These are phyloP conservation scores for Phylloporus rhodoxanthus DNA, from an alignment of 768 basidiomycete genomes.

Conservation along the genomic window DNA sequence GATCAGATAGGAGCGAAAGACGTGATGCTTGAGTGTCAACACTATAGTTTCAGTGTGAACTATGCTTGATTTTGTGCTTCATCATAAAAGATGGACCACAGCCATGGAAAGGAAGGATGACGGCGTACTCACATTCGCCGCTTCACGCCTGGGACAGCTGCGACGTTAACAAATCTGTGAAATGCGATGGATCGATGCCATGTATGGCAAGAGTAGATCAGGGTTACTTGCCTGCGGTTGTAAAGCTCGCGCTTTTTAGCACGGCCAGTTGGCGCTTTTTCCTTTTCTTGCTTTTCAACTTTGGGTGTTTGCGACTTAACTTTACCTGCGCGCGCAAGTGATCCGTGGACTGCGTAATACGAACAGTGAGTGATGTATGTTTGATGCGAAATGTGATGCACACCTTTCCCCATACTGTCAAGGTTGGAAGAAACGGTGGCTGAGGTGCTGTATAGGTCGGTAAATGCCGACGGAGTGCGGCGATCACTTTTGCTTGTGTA, in stretches of 20 bases:
- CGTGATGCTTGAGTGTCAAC: constrained; percentile 84
- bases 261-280: constrained; percentile 93
- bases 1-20: constrained; percentile 99
- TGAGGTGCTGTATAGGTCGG: constrained; percentile 38
- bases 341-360: constrained; percentile 78
- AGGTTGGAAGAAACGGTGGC: constrained; percentile 34
- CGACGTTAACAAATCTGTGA: constrained; percentile 84
- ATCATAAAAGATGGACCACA: constrained; percentile 11
- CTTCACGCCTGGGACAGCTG: constrained; percentile 81
- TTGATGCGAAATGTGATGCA: constrained; percentile 3
- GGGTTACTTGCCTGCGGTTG: constrained; percentile 75
- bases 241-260: constrained; percentile 94
- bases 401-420: constrained; percentile 72
- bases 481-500: too few species aligned
- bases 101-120: constrained; percentile 31
- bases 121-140: constrained; percentile 82
- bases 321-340: constrained; percentile 98
- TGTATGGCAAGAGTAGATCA: neutral
- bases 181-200: neutral
- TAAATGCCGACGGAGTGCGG: constrained; percentile 5
- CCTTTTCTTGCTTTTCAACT: constrained; percentile 97
- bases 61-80: constrained; percentile 60
- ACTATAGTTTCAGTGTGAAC: constrained; percentile 91
- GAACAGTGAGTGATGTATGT: neutral
- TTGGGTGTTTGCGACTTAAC: constrained; percentile 98